Base-by-base conservation (phyloP, 208 protist genomes). In the Trypanosoma avium region DNA sequence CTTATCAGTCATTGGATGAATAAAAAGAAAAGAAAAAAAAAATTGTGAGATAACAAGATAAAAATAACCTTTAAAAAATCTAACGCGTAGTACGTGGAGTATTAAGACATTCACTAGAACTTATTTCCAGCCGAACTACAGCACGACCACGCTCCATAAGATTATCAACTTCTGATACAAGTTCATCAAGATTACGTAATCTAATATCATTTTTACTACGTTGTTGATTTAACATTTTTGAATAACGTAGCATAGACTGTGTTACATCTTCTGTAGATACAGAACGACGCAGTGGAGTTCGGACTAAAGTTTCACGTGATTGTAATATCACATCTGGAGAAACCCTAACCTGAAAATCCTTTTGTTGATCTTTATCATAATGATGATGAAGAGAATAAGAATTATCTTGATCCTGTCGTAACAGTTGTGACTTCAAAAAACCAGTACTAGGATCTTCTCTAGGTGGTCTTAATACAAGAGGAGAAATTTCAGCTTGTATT, bases 191-290 rank as follows among this genome's bases (percentile, higher is more conserved):
- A 24, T 75, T 40, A 22, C 70, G 48, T 12, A 84, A 46, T 1
- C 77, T 71, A 22, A 64, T 46, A 3, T 58, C 47, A 59, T 86
- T 90, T 30, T 70, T 72, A 8, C 19, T 22, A 12, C 27, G 54
- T 38, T 74, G 68, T 13, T 72, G 49, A n/a, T 66, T 36, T 4
- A 72, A 46, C 70, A 48, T 61, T 12, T 79, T 59, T 6, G 83
- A 82, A 58, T 84, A 90, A 36, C 83, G 79, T 4, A 79, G 52
- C 47, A 90, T 63, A 6, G 76, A 81, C 67, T 75, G 69, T 4
- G 75, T 75, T 26, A 90, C 49, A 29, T 84, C 83, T 10, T 42
- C 10, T 21, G 45, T 48, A 1, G 45, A 55, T 17, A 53, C 29
- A 4, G 43, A 22, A 35, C 57, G 57, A 21, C 43, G 57, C 7